A percentile compares a stretch with the other conserved stretches of the same genome.
phyloP scores from a whole-genome alignment of 176 grass and related monocot genomes.

The Pontederia paniculata region DNA sequence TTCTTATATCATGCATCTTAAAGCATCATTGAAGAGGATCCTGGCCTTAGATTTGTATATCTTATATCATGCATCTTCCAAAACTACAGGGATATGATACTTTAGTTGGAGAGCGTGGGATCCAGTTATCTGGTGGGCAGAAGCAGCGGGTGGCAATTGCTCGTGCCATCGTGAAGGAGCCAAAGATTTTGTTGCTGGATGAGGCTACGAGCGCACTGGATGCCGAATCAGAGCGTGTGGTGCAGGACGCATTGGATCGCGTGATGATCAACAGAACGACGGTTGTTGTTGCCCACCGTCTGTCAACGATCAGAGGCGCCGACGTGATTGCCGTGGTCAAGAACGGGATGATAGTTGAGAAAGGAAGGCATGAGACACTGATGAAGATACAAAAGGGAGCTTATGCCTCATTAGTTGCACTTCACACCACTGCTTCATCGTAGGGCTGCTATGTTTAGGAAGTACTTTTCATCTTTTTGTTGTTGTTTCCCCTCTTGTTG shows the following conservation, averaged over 20 bases:
- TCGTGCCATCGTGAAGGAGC: conserved; percentile 75
- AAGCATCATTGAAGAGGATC: too few species aligned
- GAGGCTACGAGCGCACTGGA: conserved; percentile 97
- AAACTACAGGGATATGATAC: conserved; percentile 72
- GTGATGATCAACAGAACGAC: conserved; percentile 87
- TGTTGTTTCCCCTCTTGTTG: too few species aligned
- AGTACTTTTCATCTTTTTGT: background rate
- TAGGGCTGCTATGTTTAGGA: background rate
- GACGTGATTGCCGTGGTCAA: conserved; percentile 68
- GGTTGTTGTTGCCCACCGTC: conserved; percentile 63
- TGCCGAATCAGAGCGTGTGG: conserved; percentile 77
- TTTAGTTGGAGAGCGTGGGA: conserved; percentile 77
- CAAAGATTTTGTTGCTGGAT: conserved; percentile 76
- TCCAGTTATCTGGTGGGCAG: conserved; percentile 90
- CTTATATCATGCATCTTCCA: background rate
- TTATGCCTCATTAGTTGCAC: conserved; percentile 90
- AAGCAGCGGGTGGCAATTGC: conserved; percentile 91
- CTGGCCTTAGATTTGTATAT: background rate
- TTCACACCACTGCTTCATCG: conserved; percentile 40
- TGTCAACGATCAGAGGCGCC: conserved; percentile 64
- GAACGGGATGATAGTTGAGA: conserved; percentile 77
- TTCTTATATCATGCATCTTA: too few species aligned
- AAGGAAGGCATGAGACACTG: conserved; percentile 81
- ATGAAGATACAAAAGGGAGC: conserved; percentile 86
- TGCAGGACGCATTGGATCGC: conserved; percentile 76